Conservation (phyloP, 805 yeast genomes). For the Monosporozyma unispora region DNA sequence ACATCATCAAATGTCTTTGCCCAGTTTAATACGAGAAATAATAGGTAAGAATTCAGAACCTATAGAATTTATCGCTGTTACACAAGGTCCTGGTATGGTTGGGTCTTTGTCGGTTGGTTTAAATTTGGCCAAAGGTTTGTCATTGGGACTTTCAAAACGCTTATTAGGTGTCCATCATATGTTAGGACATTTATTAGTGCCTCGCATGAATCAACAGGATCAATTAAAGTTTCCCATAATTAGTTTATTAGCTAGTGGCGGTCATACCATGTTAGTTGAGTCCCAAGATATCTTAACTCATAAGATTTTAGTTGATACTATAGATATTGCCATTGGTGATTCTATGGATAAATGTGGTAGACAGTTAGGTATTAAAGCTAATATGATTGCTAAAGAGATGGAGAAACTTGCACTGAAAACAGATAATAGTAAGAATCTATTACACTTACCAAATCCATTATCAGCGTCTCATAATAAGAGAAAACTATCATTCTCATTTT, state of each 20-base stretch:
- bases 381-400: conserved; percentile 78
- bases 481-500: conserved; percentile 58
- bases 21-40: conserved; percentile 35
- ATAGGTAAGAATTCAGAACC: conserved; percentile 2
- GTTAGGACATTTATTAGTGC: conserved; percentile 81
- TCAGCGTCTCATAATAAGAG: conserved; percentile 40
- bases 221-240: conserved; percentile 48
- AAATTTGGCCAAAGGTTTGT: conserved; percentile 76
- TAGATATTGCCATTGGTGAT: conserved; percentile 90
- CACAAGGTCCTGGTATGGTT: conserved; percentile 95
- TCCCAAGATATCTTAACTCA: conserved; percentile 56
- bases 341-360: conserved; percentile 89
- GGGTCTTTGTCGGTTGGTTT: conserved; percentile 79
- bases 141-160: conserved; percentile 70
- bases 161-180: conserved; percentile 90
- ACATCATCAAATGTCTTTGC: conserved; percentile 61
- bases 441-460: conserved; percentile 44
- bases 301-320: conserved; percentile 61
- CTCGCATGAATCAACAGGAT: conserved; percentile 42
- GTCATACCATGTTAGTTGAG: conserved; percentile 82
- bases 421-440: neutral
- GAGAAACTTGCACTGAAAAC: conserved; percentile 41
- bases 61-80: conserved; percentile 73
- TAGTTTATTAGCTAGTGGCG: conserved; percentile 81
- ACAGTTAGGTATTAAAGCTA: conserved; percentile 68